Evolutionary conservation across 164 flowering plant species (phyloP), one percentile per base, ranked within the genome.

Genomic region (Magnolia kwangsiensis): DNA sequence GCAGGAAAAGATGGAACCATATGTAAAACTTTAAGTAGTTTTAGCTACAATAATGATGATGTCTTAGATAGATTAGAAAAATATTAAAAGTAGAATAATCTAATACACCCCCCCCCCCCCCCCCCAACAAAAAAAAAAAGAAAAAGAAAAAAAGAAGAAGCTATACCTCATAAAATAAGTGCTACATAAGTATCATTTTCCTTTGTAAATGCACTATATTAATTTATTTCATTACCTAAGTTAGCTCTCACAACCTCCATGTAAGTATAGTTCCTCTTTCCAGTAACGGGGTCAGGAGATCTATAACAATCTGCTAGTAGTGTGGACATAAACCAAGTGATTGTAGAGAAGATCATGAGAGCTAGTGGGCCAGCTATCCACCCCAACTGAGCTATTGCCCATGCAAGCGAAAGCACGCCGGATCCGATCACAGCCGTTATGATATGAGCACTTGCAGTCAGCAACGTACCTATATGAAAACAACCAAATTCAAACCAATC

Each of bases 371-470:
- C 99, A 1, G 89, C 92, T 0, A 87, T 81, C 99, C 99, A 96
- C 6, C 99, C 99, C 78, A 96, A 74, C 88, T 96, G 99, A 1
- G 99, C 95, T 29, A 88, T 87, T 0, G 94, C 92, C 99, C 99
- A 96, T 27, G 99, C 95, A 55, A 96, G 78, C 0, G 97, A 91
- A 31, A 93, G 83, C 74, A 96, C 99, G 9, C 99, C 99, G 1
- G 99, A 96, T 49, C 99, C 99, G 45, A 96, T 96, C 66, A 96
- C 99, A 0, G 99, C 98, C 1, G 99, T 96, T 55, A 96, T 92
- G 6, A 96, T 93, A 73, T 96, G 99, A 1, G 98, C 97, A 80
- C 98, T 94, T 11, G 98, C 98, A n/a, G 98, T 94, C 74, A 89
- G 1, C 86, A 90, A 75, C 0, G 96, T 90, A 64, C 99, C 99